Conservation (phyloP, 2,329 filamentous ascomycete species). For the Penicillium vulpinum region DNA sequence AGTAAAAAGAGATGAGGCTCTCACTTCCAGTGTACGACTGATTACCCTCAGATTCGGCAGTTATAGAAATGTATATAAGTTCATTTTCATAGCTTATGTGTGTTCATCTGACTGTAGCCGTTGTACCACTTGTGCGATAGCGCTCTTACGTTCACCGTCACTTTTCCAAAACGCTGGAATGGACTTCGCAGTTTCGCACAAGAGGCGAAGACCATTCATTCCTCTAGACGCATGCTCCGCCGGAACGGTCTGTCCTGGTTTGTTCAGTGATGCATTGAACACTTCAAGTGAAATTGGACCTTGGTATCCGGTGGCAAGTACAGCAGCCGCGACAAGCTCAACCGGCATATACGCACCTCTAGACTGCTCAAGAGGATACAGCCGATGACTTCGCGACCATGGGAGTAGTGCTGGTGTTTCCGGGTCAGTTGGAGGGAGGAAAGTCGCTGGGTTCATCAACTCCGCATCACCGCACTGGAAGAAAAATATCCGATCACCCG, state of each 20-base stretch:
- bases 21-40: neutral
- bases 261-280: conserved; percentile 32
- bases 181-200: conserved; percentile 15
- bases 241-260: conserved; percentile 21
- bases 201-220: conserved; percentile 19
- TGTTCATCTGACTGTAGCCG: neutral
- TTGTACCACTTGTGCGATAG: conserved; percentile 2
- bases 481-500: conserved; percentile 36
- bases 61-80: neutral
- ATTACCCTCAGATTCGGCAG: neutral
- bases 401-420: conserved; percentile 28
- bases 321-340: conserved; percentile 32
- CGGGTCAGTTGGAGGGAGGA: conserved; percentile 24
- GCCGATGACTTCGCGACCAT: conserved; percentile 34
- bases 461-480: conserved; percentile 37
- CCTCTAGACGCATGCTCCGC: conserved; percentile 29
- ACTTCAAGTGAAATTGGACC: conserved; percentile 37
- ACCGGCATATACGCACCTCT: conserved; percentile 36
- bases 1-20: too few species aligned
- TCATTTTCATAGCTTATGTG: conserved; percentile 1
- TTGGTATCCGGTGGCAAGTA: conserved; percentile 33
- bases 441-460: conserved; percentile 24
- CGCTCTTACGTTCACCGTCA: neutral
- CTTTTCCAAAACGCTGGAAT: conserved; percentile 27
- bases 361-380: conserved; percentile 30